These are phyloP conservation scores for Penstemon newberryi DNA, from an alignment of 257 asterid genomes.

Conservation along the genomic window DNA sequence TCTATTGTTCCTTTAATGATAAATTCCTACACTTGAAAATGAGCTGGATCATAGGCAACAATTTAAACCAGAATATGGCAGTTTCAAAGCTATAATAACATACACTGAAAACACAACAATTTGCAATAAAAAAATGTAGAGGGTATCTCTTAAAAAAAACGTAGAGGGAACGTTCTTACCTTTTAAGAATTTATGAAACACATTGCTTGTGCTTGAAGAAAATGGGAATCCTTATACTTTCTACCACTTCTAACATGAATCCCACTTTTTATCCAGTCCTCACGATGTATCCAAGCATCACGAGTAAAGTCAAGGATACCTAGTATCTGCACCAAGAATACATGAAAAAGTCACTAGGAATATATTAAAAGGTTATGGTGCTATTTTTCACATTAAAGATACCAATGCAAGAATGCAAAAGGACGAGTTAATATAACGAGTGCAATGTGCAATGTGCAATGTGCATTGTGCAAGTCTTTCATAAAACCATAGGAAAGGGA, in stretches of 20 bases:
- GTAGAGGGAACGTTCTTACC: constrained; percentile 26
- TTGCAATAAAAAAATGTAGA: not conserved
- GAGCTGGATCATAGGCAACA: no score
- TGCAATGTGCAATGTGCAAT: not conserved
- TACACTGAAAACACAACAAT: no score
- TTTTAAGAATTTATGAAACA: constrained; percentile 66
- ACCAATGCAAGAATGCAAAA: not conserved
- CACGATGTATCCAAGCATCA: constrained; percentile 94
- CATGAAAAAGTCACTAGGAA: not conserved
- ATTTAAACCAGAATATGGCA: no score
- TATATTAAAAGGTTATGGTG: not conserved
- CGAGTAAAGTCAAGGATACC: constrained; percentile 81
- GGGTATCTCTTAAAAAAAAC: not conserved
- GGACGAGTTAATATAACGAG: not conserved
- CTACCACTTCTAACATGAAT: constrained; percentile 76
- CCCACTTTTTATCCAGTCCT: constrained; percentile 87
- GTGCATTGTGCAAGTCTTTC: no score
- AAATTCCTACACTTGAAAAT: no score
- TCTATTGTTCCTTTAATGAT: no score
- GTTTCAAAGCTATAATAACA: no score
- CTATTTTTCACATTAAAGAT: not conserved
- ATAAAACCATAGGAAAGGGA: not conserved
- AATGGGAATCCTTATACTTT: constrained; percentile 89
- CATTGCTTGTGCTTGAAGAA: constrained; percentile 88
- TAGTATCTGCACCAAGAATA: constrained; percentile 57